phyloP scores from a whole-genome alignment of 2,329 filamentous ascomycete genomes.

The Mycosphaerella sp. region DNA sequence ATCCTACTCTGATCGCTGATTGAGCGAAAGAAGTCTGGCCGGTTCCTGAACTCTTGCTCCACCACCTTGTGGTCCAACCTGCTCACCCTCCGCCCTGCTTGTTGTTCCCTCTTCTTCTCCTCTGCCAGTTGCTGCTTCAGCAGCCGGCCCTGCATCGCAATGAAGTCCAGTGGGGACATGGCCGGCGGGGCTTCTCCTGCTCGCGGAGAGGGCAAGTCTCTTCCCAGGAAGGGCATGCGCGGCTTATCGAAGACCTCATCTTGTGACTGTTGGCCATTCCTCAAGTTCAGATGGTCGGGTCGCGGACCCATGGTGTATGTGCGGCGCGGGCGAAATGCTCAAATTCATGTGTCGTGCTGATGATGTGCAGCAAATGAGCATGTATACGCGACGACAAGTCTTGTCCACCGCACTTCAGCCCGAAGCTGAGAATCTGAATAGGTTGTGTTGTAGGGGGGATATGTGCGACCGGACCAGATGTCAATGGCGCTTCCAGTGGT shows the following conservation, averaged over 20 bases:
- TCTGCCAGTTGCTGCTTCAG: slow-evolving; percentile 52
- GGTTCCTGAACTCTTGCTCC: slow-evolving; percentile 69
- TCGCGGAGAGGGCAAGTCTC: slow-evolving; percentile 44
- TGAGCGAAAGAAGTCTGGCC: slow-evolving; percentile 76
- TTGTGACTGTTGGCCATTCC: slow-evolving; percentile 5
- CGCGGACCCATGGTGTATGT: slow-evolving; percentile 28
- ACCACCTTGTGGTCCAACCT: slow-evolving; percentile 76
- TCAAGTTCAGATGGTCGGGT: slow-evolving; percentile 25
- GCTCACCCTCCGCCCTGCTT: slow-evolving; percentile 71
- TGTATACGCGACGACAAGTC: not conserved
- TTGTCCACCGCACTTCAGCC: not conserved
- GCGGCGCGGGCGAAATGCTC: not conserved
- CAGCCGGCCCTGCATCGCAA: slow-evolving; percentile 83
- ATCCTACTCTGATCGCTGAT: slow-evolving; percentile 51
- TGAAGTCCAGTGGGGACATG: slow-evolving; percentile 89
- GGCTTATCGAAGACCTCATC: slow-evolving; percentile 24
- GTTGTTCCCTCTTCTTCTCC: slow-evolving; percentile 67
- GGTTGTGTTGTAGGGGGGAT: slow-evolving; percentile 1
- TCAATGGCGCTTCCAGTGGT: slow-evolving; percentile 2
- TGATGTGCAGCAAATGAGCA: not conserved
- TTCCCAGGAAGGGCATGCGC: slow-evolving; percentile 26
- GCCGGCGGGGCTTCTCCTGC: slow-evolving; percentile 69
- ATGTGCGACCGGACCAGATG: not conserved
- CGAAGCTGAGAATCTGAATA: not conserved
- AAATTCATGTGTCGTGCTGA: slow-evolving; percentile 1